Conservation (phyloP, 345 rosid genomes). For the Gossypium australe region DNA sequence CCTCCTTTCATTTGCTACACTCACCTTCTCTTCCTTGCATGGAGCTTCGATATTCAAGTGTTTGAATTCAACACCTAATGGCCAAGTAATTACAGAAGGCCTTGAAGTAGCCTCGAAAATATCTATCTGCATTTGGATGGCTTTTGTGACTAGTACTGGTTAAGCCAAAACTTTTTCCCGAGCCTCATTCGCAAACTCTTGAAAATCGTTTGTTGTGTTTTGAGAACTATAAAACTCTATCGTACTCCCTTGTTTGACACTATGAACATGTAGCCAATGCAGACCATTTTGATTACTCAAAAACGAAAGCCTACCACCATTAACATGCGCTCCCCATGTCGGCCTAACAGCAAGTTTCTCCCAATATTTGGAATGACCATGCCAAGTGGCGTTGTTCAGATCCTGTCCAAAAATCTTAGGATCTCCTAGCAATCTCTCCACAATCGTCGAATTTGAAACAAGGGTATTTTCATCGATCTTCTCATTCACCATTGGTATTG, state of each 20-base stretch:
- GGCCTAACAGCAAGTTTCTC: conserved; percentile 77
- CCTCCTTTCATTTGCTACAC: conserved; percentile 49
- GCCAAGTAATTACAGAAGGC: conserved; percentile 38
- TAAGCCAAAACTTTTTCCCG: conserved; percentile 39
- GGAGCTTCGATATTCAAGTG: conserved; percentile 75
- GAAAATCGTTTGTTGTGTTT: conserved; percentile 28
- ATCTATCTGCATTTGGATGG: conserved; percentile 64
- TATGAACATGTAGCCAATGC: conserved; percentile 49
- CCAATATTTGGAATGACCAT: conserved; percentile 41
- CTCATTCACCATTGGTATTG: conserved; percentile 14
- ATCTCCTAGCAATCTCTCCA: conserved; percentile 39
- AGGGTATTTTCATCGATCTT: neutral
- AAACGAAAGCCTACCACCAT: conserved; percentile 41
- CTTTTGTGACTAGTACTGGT: conserved; percentile 44
- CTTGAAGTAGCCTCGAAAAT: conserved; percentile 59
- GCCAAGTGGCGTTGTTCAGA: conserved; percentile 31
- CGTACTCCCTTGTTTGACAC: conserved; percentile 35
- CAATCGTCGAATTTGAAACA: conserved; percentile 24
- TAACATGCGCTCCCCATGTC: conserved; percentile 42
- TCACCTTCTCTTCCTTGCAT: conserved; percentile 45
- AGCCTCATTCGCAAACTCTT: conserved; percentile 41
- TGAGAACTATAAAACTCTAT: conserved; percentile 43
- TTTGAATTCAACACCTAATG: conserved; percentile 42
- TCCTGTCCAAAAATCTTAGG: conserved; percentile 83
- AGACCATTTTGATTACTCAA: conserved; percentile 39